Evolutionary conservation across 441 rosid species (phyloP).

Genomic region (Hura crepitans): DNA sequence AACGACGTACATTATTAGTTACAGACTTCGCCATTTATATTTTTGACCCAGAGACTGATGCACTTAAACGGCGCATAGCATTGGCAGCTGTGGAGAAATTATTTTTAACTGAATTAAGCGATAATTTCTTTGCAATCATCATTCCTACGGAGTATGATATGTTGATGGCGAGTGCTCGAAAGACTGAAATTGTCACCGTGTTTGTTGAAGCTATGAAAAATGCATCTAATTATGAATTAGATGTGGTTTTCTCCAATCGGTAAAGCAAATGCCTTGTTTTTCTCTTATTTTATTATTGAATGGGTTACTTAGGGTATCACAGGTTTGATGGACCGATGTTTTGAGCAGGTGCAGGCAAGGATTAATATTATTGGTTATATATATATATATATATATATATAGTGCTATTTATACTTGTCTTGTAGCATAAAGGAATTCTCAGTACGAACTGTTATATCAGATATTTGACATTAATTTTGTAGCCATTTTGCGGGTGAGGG

Average conservation of each 20-base stretch:
- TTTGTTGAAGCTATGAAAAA: constrained; percentile 72
- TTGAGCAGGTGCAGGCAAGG: neutral
- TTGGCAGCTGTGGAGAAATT: constrained; percentile 77
- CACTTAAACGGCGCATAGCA: constrained; percentile 73
- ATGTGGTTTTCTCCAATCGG: constrained; percentile 76
- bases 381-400: neutral
- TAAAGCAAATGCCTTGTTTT: constrained; percentile 23
- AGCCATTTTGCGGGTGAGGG: no score
- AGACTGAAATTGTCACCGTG: constrained; percentile 80
- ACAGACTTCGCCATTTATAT: constrained; percentile 84
- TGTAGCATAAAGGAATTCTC: neutral
- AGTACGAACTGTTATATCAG: neutral
- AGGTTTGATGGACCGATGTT: no score
- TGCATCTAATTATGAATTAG: constrained; percentile 71
- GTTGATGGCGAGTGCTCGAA: constrained; percentile 87
- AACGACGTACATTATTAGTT: constrained; percentile 59
- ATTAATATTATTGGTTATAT: neutral
- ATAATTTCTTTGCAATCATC: constrained; percentile 81
- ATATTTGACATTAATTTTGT: neutral
- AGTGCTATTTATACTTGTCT: neutral
- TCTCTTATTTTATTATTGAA: neutral
- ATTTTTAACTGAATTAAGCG: constrained; percentile 74
- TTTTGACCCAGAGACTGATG: constrained; percentile 70
- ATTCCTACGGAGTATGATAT: constrained; percentile 90
- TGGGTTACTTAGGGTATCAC: no score